These are phyloP conservation scores for Chlamydomonas urium DNA, from an alignment of 139 green algal genomes.

Conservation along the genomic window DNA sequence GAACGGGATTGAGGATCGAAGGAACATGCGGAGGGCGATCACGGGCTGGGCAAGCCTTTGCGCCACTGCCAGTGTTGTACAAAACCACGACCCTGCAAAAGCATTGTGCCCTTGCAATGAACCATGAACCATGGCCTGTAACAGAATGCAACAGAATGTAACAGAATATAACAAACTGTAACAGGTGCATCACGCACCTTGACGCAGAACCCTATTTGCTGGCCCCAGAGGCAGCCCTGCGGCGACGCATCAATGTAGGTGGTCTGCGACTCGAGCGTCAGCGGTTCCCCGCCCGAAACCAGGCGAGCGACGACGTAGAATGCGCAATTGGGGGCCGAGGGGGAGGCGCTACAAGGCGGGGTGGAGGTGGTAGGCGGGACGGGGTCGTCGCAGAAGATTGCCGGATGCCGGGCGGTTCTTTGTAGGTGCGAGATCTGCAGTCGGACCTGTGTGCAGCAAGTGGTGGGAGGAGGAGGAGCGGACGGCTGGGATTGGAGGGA, in stretches of 20 bases:
- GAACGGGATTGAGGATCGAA: no score
- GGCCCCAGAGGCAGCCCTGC: conserved; percentile 48
- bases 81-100: no score
- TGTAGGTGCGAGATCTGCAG: no score
- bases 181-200: conserved; percentile 6
- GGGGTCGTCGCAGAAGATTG: no score
- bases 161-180: no score
- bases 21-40: background rate
- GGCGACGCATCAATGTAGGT: conserved; percentile 40
- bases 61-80: background rate
- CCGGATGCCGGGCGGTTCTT: no score
- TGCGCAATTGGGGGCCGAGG: background rate
- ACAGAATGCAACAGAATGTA: no score
- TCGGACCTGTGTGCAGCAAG: no score
- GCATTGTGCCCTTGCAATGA: background rate
- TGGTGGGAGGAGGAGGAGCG: no score
- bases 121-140: background rate
- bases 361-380: no score
- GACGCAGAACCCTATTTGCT: conserved; percentile 65
- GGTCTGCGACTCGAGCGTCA: conserved; percentile 51
- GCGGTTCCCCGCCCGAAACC: conserved; percentile 40
- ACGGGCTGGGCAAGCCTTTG: background rate
- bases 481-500: no score
- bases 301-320: conserved; percentile 42
- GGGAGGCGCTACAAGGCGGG: no score